Percentiles rank a stretch among this genome's conserved stretches.
Evolutionary conservation across 495 filamentous ascomycete species (phyloP).

Genomic region (Trichoderma virens): DNA sequence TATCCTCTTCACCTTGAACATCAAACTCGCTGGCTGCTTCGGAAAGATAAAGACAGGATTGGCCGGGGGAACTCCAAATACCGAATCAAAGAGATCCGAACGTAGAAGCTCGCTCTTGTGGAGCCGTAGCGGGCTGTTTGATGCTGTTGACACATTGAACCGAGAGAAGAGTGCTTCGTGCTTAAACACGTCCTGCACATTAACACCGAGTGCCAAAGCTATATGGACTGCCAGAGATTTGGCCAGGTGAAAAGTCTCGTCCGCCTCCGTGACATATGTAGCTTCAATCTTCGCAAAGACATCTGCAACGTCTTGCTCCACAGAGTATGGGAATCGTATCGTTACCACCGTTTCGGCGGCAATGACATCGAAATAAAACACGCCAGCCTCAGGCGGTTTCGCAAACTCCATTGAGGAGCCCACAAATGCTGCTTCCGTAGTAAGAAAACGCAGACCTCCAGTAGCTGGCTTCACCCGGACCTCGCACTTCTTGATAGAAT

Average conservation of each 20-base stretch:
- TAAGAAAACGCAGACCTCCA: constrained; percentile 78
- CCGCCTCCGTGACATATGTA: constrained; percentile 64
- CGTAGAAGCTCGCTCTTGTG: constrained; percentile 59
- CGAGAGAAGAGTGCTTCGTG: constrained; percentile 71
- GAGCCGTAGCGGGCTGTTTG: constrained; percentile 63
- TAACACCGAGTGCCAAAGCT: constrained; percentile 77
- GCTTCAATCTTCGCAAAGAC: constrained; percentile 72
- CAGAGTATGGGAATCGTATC: constrained; percentile 72
- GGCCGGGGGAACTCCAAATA: constrained; percentile 46
- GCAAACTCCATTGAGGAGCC: constrained; percentile 46
- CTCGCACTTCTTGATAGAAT: constrained; percentile 59
- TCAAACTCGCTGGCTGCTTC: constrained; percentile 71
- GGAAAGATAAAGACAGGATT: constrained; percentile 62
- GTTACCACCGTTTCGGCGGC: constrained; percentile 37
- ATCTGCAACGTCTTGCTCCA: constrained; percentile 67
- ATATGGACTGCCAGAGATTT: constrained; percentile 57
- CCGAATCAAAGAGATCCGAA: constrained; percentile 61
- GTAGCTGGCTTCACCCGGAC: constrained; percentile 74
- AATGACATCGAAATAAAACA: constrained; percentile 57
- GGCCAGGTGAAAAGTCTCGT: constrained; percentile 58
- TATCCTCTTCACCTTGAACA: constrained; percentile 66
- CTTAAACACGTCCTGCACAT: constrained; percentile 95
- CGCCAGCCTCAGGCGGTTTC: constrained; percentile 53
- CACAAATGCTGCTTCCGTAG: constrained; percentile 55
- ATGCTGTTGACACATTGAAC: constrained; percentile 80